Evolutionary conservation across 805 yeast species (phyloP).

Genomic region (Saturnispora zaruensis): DNA sequence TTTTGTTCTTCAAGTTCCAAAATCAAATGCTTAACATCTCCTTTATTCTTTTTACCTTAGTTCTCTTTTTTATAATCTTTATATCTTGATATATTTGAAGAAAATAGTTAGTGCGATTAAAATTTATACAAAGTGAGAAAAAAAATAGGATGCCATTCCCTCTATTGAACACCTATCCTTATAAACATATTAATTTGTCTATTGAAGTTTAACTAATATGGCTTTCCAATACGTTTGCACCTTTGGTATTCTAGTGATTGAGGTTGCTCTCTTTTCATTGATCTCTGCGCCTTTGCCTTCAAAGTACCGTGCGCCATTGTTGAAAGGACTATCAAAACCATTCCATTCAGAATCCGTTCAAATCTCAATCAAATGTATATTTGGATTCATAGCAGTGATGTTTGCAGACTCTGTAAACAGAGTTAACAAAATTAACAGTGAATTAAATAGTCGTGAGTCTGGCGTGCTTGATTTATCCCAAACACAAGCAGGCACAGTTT

Average conservation of each 20-base stretch:
- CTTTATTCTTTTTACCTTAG: not conserved
- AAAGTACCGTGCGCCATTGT: slow-evolving; percentile 55
- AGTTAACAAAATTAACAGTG: slow-evolving; percentile 59
- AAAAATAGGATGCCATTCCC: not conserved
- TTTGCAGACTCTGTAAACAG: slow-evolving; percentile 86
- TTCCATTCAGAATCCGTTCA: slow-evolving; percentile 64
- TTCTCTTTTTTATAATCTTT: not conserved
- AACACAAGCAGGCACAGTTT: slow-evolving; percentile 29
- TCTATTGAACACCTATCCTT: not conserved
- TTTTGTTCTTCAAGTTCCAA: not conserved
- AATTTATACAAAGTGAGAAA: not conserved
- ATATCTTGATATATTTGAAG: not conserved
- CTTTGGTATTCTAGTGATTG: slow-evolving; percentile 67
- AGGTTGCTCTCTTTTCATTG: slow-evolving; percentile 69
- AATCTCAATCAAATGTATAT: slow-evolving; percentile 68
- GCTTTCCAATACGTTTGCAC: slow-evolving; percentile 32
- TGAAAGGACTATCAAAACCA: slow-evolving; percentile 56
- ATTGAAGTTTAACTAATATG: slow-evolving; percentile 13
- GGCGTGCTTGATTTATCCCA: slow-evolving; percentile 13
- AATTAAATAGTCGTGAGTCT: slow-evolving; percentile 32
- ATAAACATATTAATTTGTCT: not conserved
- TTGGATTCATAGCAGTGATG: slow-evolving; percentile 74
- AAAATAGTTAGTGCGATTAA: not conserved
- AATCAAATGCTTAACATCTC: not conserved
- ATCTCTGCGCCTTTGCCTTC: slow-evolving; percentile 85